phyloP scores from a whole-genome alignment of 352 stramenopile genomes.

The Salisapilia sapeloensis region DNA sequence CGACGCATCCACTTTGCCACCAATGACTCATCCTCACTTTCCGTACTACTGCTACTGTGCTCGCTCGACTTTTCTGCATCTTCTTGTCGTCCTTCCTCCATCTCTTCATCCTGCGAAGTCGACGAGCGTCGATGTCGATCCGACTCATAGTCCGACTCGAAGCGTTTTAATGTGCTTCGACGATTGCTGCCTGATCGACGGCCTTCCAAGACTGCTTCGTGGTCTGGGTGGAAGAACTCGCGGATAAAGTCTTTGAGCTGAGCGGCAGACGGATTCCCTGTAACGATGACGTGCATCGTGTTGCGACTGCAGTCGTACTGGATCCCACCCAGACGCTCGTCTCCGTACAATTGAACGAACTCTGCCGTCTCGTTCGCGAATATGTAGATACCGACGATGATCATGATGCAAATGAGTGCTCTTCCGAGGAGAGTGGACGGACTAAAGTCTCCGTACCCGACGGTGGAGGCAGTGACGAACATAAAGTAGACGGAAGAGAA shows the following conservation, averaged over 20 bases:
- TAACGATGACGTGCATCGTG: conserved; percentile 72
- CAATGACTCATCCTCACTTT: conserved; percentile 2
- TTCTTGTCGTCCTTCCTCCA: no score
- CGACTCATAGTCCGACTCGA: no score
- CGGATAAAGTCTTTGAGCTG: conserved; percentile 79
- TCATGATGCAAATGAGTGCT: conserved; percentile 62
- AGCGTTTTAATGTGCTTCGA: no score
- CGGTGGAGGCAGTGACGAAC: conserved; percentile 78
- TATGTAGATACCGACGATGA: conserved; percentile 76
- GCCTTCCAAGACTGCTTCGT: conserved; percentile 19
- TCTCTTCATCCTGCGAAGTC: no score
- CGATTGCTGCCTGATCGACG: conserved; percentile 5
- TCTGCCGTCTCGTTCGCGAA: conserved; percentile 72
- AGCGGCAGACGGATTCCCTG: conserved; percentile 52
- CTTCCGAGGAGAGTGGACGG: conserved; percentile 71
- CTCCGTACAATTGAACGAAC: conserved; percentile 60
- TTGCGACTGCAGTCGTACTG: conserved; percentile 52
- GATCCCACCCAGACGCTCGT: conserved; percentile 28
- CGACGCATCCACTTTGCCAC: conserved; percentile 34
- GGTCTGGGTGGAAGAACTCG: conserved; percentile 79
- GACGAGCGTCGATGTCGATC: no score
- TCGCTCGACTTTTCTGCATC: neutral
- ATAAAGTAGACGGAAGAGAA: conserved; percentile 84
- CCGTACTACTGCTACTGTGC: neutral
- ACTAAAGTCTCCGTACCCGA: conserved; percentile 76